phyloP scores from a whole-genome alignment of 768 basidiomycete species.

The Rhodotorula toruloides region DNA sequence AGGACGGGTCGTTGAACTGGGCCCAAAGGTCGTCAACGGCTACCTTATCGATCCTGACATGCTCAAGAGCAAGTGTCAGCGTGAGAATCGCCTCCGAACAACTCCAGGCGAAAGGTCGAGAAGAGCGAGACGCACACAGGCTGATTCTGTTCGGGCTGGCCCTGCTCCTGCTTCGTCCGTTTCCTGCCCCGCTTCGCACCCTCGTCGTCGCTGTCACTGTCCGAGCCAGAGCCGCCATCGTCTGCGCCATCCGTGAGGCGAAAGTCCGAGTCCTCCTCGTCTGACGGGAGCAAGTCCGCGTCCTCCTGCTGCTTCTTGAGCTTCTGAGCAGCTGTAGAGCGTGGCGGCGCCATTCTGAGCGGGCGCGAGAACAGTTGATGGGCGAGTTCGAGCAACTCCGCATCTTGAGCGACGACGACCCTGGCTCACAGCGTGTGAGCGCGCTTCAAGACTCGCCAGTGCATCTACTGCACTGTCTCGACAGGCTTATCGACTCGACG shows the following conservation, averaged over 20 bases:
- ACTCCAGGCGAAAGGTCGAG: neutral
- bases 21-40: slow-evolving; percentile 40
- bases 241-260: neutral
- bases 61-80: neutral
- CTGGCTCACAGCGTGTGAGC: too few relatives aligned
- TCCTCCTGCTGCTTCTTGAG: slow-evolving; percentile 2
- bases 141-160: slow-evolving; percentile 7
- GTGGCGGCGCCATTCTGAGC: slow-evolving; percentile 21
- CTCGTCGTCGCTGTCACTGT: slow-evolving; percentile 11
- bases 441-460: too few relatives aligned
- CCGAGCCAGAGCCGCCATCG: slow-evolving; percentile 6
- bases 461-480: too few relatives aligned
- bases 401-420: neutral
- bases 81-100: neutral
- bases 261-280: slow-evolving; percentile 35
- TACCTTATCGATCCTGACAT: slow-evolving; percentile 21
- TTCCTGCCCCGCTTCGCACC: neutral
- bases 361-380: neutral
- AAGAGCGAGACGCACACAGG: neutral
- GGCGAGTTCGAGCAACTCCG: neutral
- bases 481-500: too few relatives aligned
- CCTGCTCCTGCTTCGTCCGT: slow-evolving; percentile 2
- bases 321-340: neutral
- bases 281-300: slow-evolving; percentile 27
- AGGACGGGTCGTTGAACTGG: slow-evolving; percentile 30